Evolutionary conservation across 2,329 filamentous ascomycete genomes (phyloP).

Genomic region (Calonectria pseudoreteaudii): DNA sequence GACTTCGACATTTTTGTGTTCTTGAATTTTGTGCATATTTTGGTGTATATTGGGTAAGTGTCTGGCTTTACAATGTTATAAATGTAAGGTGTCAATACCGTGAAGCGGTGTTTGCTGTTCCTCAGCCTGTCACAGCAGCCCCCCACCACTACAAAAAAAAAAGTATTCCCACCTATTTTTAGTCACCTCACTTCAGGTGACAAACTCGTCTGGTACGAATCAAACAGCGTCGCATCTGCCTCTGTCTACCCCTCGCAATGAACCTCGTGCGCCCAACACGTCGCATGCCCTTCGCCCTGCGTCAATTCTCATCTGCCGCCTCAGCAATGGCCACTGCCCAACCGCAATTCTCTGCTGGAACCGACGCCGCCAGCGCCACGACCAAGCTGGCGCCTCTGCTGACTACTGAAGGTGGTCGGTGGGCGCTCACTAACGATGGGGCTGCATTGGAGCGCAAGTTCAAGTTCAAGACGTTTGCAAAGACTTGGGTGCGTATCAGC

Average conservation of each 20-base stretch:
- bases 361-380: conserved; percentile 53
- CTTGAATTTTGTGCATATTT: background rate
- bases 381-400: conserved; percentile 55
- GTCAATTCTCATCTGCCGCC: conserved; percentile 29
- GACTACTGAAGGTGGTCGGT: conserved; percentile 54
- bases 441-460: conserved; percentile 70
- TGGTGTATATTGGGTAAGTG: no score
- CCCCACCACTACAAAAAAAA: background rate
- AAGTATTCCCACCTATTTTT: conserved; percentile 13
- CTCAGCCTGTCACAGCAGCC: background rate
- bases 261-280: conserved; percentile 14
- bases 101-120: background rate
- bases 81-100: background rate
- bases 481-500: conserved; percentile 68
- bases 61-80: background rate
- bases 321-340: conserved; percentile 39
- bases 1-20: background rate
- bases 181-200: conserved; percentile 18
- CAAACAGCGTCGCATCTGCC: background rate
- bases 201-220: background rate
- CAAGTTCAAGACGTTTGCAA: conserved; percentile 74
- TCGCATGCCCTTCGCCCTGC: conserved; percentile 25
- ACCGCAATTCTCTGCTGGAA: conserved; percentile 59
- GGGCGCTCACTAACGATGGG: conserved; percentile 63
- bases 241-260: conserved; percentile 26